These are phyloP conservation scores for Annulohypoxylon stygium DNA, from an alignment of 495 filamentous ascomycete species.

Conservation along the genomic window DNA sequence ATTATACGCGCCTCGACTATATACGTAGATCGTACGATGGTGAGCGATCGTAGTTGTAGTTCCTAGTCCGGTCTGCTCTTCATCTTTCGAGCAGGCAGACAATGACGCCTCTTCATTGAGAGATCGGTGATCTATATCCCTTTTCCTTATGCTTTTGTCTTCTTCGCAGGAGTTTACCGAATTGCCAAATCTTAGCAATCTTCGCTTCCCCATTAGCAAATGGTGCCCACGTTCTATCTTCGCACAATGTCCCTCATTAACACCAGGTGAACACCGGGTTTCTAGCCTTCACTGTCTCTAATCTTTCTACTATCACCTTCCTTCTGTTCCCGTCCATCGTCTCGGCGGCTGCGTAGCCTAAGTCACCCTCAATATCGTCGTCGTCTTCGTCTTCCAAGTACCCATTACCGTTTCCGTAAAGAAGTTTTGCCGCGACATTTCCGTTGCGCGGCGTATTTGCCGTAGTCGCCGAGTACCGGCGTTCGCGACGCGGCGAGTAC, in stretches of 20 bases:
- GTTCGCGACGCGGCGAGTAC: conserved; percentile 58
- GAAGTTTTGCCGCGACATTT: conserved; percentile 60
- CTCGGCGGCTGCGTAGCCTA: conserved; percentile 92
- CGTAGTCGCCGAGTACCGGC: conserved; percentile 58
- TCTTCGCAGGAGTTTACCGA: not conserved
- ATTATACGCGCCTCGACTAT: not conserved
- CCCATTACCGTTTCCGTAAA: conserved; percentile 51
- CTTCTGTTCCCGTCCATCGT: conserved; percentile 91
- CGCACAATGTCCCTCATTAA: conserved; percentile 58
- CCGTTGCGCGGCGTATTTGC: conserved; percentile 51
- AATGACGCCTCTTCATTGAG: not conserved
- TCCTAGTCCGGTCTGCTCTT: not conserved
- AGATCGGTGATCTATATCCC: not conserved
- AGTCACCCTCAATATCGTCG: conserved; percentile 88
- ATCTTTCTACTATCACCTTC: conserved; percentile 94
- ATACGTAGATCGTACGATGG: not conserved
- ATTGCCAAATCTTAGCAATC: not conserved
- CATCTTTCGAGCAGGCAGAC: not conserved
- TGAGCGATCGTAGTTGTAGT: not conserved
- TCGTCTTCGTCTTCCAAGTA: conserved; percentile 64
- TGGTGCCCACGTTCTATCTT: not conserved
- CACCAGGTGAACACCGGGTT: conserved; percentile 99
- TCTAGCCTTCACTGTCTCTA: conserved; percentile 94
- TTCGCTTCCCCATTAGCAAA: not conserved
- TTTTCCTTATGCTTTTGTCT: not conserved